Evolutionary conservation across 2,329 filamentous ascomycete genomes (phyloP).

Genomic region (Aurifilum marmelostoma): DNA sequence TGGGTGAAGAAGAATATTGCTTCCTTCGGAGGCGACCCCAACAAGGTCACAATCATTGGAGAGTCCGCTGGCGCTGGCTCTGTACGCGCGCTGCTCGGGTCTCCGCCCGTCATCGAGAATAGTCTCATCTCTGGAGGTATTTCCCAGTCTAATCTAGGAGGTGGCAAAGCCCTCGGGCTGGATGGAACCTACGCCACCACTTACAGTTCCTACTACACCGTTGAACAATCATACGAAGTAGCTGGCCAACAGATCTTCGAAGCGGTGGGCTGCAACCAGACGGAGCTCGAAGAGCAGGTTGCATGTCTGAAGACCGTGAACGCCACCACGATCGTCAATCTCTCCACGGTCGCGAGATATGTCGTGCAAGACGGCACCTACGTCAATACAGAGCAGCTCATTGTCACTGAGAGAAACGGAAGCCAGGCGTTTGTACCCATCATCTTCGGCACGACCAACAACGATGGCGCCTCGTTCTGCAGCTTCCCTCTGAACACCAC

Average conservation of each 20-base stretch:
- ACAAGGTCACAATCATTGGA: slow-evolving; percentile 26
- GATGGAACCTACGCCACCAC: slow-evolving; percentile 54
- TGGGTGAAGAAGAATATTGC: slow-evolving; percentile 25
- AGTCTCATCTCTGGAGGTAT: slow-evolving; percentile 47
- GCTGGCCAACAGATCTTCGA: slow-evolving; percentile 53
- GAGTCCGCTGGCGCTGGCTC: slow-evolving; percentile 51
- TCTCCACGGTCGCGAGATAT: slow-evolving; percentile 49
- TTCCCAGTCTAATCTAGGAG: slow-evolving; percentile 56
- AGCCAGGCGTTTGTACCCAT: slow-evolving; percentile 53
- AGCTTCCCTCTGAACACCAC: slow-evolving; percentile 49
- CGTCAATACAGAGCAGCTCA: slow-evolving; percentile 52
- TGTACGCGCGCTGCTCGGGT: slow-evolving; percentile 53
- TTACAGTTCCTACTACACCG: slow-evolving; percentile 57
- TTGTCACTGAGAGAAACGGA: slow-evolving; percentile 46
- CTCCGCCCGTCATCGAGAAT: slow-evolving; percentile 49
- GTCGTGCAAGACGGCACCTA: slow-evolving; percentile 58
- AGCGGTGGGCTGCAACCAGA: slow-evolving; percentile 51
- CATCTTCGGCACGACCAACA: slow-evolving; percentile 52
- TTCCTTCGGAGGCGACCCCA: slow-evolving; percentile 22
- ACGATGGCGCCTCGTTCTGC: slow-evolving; percentile 56
- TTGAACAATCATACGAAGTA: slow-evolving; percentile 50
- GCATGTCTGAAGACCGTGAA: slow-evolving; percentile 48
- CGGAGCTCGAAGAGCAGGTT: slow-evolving; percentile 46
- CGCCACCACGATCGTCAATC: slow-evolving; percentile 42
- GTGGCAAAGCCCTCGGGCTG: slow-evolving; percentile 51